These are phyloP conservation scores for Jatropha curcas DNA, from an alignment of 345 rosid species.

Conservation along the genomic window DNA sequence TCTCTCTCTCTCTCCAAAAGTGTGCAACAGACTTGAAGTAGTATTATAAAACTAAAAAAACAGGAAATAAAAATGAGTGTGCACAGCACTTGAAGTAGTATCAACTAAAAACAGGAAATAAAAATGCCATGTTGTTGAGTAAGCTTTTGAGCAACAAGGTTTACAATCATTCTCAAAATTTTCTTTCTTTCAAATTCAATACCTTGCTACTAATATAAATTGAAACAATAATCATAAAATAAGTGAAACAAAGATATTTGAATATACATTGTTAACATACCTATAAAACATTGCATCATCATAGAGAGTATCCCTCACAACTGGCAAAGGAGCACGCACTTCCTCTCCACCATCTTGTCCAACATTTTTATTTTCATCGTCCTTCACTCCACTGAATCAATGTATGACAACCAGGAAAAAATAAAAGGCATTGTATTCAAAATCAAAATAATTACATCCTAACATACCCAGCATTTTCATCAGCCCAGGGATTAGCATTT, in stretches of 20 bases:
- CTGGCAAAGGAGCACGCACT: constrained; percentile 94
- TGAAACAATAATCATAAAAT: background rate
- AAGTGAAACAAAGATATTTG: background rate
- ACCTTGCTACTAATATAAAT: background rate
- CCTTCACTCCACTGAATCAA: constrained; percentile 42
- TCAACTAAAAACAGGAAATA: too few relatives aligned
- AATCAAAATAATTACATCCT: background rate
- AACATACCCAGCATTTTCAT: constrained; percentile 48
- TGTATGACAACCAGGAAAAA: constrained; percentile 16
- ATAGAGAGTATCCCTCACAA: constrained; percentile 94
- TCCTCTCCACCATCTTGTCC: constrained; percentile 55
- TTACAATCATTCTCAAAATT: background rate
- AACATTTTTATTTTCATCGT: constrained; percentile 34
- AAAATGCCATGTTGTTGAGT: background rate
- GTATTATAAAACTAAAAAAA: background rate
- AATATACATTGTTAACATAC: constrained; percentile 38
- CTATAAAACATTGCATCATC: constrained; percentile 60
- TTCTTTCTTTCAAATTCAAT: background rate
- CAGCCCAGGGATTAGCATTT: constrained; percentile 28
- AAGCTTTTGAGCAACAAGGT: background rate
- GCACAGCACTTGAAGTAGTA: background rate
- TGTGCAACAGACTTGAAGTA: background rate
- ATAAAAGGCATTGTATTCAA: background rate
- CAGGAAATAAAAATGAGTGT: too few relatives aligned
- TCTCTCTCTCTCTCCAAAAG: too few relatives aligned